A percentile compares a stretch with the other conserved stretches of the same genome.
Conservation (phyloP, 2,329 filamentous ascomycete genomes). For the Penicillium sp. region DNA sequence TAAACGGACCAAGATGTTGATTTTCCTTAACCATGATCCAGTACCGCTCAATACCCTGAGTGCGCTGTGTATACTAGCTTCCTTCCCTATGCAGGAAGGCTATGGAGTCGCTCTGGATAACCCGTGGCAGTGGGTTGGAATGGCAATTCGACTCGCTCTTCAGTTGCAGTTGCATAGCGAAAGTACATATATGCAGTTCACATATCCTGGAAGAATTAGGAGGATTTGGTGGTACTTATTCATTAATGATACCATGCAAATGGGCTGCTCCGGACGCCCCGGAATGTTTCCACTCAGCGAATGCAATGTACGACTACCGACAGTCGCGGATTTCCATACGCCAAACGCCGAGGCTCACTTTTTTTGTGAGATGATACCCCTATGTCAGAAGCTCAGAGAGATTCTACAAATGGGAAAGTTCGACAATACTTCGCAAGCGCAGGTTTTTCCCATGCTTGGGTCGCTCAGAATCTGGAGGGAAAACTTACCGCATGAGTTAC, state of each 20-base stretch:
- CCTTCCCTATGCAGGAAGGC: background rate
- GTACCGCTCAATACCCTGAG: background rate
- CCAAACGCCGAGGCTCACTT: background rate
- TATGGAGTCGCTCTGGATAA: conserved; percentile 2
- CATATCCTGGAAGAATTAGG: conserved; percentile 1
- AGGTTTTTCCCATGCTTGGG: background rate
- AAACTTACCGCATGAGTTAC: background rate
- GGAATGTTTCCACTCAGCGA: conserved; percentile 11
- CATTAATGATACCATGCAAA: conserved; percentile 12
- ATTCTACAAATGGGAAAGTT: background rate
- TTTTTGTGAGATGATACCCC: background rate
- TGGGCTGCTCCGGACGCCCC: conserved; percentile 12
- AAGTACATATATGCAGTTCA: conserved; percentile 1
- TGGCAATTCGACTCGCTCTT: conserved; percentile 10
- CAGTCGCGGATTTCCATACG: conserved; percentile 2
- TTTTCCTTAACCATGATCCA: background rate
- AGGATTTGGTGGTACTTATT: conserved; percentile 16
- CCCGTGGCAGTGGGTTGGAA: conserved; percentile 14
- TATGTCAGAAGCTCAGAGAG: background rate
- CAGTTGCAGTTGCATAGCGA: conserved; percentile 9
- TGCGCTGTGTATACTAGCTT: background rate
- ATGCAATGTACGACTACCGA: background rate
- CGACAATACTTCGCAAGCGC: background rate
- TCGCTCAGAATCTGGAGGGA: background rate
- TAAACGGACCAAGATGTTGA: conserved; percentile 9